phyloP scores from a whole-genome alignment of 805 yeast genomes.

The Candida piceae region DNA sequence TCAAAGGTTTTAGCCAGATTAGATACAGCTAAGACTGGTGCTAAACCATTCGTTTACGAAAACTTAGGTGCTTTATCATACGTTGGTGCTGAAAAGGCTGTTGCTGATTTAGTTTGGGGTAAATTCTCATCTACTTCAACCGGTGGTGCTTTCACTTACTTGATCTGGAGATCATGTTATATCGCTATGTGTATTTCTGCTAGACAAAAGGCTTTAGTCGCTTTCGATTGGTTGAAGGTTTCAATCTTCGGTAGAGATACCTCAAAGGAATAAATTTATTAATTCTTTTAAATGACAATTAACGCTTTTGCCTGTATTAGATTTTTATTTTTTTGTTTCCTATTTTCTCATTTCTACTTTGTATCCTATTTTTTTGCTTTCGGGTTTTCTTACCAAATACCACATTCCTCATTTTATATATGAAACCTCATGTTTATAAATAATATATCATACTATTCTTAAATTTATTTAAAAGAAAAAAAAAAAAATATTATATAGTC shows the following conservation, averaged over 20 bases:
- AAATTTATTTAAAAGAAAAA: no score
- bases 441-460: not conserved
- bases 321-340: no score
- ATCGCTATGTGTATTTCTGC: constrained; percentile 51
- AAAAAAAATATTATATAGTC: no score
- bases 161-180: constrained; percentile 53
- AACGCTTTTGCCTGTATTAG: no score
- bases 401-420: not conserved
- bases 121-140: constrained; percentile 43
- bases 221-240: constrained; percentile 48
- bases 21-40: constrained; percentile 25
- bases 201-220: constrained; percentile 47
- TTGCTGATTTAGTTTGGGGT: constrained; percentile 54
- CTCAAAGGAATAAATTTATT: constrained; percentile 44
- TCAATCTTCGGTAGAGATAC: constrained; percentile 50
- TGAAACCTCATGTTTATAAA: constrained; percentile 2
- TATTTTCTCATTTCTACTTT: no score
- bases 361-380: not conserved
- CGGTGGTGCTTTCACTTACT: constrained; percentile 50
- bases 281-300: no score
- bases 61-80: constrained; percentile 53
- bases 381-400: not conserved
- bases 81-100: constrained; percentile 53
- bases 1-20: constrained; percentile 40
- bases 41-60: constrained; percentile 39